Conservation (phyloP, 2,329 filamentous ascomycete genomes). For the Aspergillus novofumigatus region DNA sequence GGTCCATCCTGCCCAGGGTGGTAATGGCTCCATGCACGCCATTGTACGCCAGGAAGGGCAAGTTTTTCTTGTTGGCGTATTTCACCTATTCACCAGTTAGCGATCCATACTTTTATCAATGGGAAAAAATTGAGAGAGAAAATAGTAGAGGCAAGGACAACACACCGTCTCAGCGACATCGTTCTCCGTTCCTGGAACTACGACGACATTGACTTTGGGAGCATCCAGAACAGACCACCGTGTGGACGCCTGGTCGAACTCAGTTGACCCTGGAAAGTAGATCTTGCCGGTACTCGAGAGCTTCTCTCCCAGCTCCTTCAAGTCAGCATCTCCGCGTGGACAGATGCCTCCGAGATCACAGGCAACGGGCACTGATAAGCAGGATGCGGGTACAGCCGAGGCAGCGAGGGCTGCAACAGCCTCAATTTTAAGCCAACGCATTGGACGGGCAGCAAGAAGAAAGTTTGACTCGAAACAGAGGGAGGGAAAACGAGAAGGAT, state of each 20-base stretch:
- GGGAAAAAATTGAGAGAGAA: neutral
- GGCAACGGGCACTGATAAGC: conserved; percentile 3
- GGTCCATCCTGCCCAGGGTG: conserved; percentile 46
- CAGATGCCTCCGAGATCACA: conserved; percentile 4
- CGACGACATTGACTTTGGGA: conserved; percentile 45
- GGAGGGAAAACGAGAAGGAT: neutral
- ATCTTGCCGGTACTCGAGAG: conserved; percentile 41
- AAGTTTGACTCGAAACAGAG: neutral
- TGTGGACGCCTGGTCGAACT: conserved; percentile 36
- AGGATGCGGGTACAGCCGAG: conserved; percentile 18
- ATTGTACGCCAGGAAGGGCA: conserved; percentile 53
- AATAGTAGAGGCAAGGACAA: neutral
- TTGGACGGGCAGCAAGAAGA: neutral
- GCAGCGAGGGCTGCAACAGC: conserved; percentile 22
- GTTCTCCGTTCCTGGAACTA: conserved; percentile 45
- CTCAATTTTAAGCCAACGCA: conserved; percentile 5
- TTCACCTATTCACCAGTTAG: conserved; percentile 33
- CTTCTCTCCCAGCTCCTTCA: conserved; percentile 15
- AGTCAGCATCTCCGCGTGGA: conserved; percentile 11
- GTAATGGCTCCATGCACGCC: conserved; percentile 51
- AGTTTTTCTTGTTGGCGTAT: conserved; percentile 44
- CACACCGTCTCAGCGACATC: conserved; percentile 49
- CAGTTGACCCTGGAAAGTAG: conserved; percentile 40
- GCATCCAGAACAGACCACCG: conserved; percentile 46
- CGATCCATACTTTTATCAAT: neutral